Evolutionary conservation across 208 protist genomes (phyloP).

Genomic region (Wallacemonas sp.): DNA sequence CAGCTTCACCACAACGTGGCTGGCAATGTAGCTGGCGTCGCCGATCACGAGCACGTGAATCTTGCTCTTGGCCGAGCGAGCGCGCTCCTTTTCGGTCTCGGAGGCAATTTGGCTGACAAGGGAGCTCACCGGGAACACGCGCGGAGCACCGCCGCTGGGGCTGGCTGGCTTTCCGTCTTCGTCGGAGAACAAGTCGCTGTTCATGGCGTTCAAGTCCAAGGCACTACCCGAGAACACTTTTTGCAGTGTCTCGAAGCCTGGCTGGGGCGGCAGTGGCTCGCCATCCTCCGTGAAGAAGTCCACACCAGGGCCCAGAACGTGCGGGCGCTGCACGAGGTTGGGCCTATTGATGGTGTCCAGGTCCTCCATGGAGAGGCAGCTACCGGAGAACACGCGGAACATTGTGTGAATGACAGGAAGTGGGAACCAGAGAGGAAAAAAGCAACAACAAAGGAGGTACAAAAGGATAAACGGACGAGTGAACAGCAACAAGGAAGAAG

Average conservation of each 20-base stretch:
- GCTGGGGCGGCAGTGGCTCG: constrained; percentile 81
- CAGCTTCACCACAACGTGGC: constrained; percentile 82
- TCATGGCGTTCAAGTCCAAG: constrained; percentile 85
- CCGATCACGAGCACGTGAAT: constrained; percentile 87
- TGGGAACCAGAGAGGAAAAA: constrained; percentile 5
- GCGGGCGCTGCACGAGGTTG: constrained; percentile 71
- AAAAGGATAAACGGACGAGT: neutral
- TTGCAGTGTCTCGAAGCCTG: constrained; percentile 74
- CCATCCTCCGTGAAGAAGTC: constrained; percentile 91
- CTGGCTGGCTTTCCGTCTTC: constrained; percentile 39
- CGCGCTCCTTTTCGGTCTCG: constrained; percentile 78
- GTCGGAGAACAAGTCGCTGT: constrained; percentile 60
- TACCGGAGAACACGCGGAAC: constrained; percentile 89
- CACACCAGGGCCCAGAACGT: constrained; percentile 81
- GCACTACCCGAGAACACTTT: constrained; percentile 91
- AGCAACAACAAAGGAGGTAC: constrained; percentile 4
- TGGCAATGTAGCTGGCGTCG: constrained; percentile 80
- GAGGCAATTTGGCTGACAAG: constrained; percentile 81
- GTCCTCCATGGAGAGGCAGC: constrained; percentile 90
- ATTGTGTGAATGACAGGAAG: no score
- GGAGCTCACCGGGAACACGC: constrained; percentile 55
- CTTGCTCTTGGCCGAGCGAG: constrained; percentile 75
- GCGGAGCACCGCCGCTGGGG: constrained; percentile 8
- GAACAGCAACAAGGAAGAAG: neutral
- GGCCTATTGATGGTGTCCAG: constrained; percentile 80